These are phyloP conservation scores for Paramecium primaurelia DNA, from an alignment of 73 alveolate species.

Conservation along the genomic window DNA sequence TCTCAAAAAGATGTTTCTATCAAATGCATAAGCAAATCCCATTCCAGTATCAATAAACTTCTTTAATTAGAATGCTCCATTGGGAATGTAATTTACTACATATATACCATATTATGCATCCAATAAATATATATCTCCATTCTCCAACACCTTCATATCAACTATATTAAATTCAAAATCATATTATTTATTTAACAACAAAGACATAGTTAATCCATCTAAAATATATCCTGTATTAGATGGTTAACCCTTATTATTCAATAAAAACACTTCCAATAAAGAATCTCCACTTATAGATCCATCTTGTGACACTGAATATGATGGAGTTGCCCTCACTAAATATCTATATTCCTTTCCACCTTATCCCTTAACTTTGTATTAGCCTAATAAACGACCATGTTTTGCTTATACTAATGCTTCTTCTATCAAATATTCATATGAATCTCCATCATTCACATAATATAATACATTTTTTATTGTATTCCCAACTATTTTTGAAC, in stretches of 20 bases:
- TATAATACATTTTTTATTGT: background rate
- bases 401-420: background rate
- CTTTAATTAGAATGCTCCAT: background rate
- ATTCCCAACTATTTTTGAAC: background rate
- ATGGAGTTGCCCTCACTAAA: background rate
- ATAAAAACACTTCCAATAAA: background rate
- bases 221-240: background rate
- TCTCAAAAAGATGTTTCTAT: background rate
- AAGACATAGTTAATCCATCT: background rate
- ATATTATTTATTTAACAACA: background rate
- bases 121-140: conserved; percentile 7
- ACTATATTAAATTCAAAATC: conserved; percentile 6
- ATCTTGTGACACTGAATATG: background rate
- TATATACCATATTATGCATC: conserved; percentile 24
- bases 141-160: background rate
- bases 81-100: background rate
- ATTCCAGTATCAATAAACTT: background rate
- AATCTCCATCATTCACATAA: background rate
- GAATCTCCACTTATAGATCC: conserved; percentile 25
- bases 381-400: background rate
- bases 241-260: background rate
- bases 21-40: conserved; percentile 32
- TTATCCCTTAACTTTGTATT: background rate
- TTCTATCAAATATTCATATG: background rate
- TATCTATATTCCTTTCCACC: background rate